A percentile compares a stretch with the other conserved stretches of the same genome.
Evolutionary conservation across 306 rosid genomes (phyloP).

Genomic region (Gillenia trifoliata): DNA sequence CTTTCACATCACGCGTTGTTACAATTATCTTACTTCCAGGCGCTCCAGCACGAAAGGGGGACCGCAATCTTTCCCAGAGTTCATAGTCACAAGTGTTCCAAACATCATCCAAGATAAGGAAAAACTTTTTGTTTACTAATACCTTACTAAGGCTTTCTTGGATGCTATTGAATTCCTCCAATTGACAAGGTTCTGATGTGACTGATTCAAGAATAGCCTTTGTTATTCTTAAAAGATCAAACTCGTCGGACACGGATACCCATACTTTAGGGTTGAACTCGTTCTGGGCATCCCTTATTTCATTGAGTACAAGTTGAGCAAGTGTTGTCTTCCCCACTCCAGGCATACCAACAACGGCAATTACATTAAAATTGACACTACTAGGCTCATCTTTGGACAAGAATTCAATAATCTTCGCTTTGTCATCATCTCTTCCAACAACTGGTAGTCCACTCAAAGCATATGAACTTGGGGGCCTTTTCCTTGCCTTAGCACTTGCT

Average conservation of each 20-base stretch:
- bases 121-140: not conserved
- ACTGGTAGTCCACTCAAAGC: not conserved
- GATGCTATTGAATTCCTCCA: not conserved
- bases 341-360: slow-evolving; percentile 4
- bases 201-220: not conserved
- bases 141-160: not conserved
- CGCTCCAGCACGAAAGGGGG: slow-evolving; percentile 7
- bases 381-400: not conserved
- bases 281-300: not conserved
- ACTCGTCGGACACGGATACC: not conserved
- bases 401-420: not conserved
- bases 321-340: slow-evolving; percentile 12
- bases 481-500: not conserved
- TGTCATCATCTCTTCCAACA: slow-evolving; percentile 22
- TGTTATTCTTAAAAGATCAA: not conserved
- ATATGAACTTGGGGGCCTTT: slow-evolving; percentile 2
- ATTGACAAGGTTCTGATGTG: not conserved
- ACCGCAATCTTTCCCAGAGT: not conserved
- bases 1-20: slow-evolving; percentile 12
- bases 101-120: slow-evolving; percentile 20
- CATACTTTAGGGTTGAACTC: not conserved
- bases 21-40: slow-evolving; percentile 18
- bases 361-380: not conserved
- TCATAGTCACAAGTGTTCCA: slow-evolving; percentile 15
- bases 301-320: not conserved